A percentile compares a stretch with the other conserved stretches of the same genome.
These are phyloP conservation scores for Endothia cerciana DNA, from an alignment of 2,329 filamentous ascomycete genomes.

Conservation along the genomic window DNA sequence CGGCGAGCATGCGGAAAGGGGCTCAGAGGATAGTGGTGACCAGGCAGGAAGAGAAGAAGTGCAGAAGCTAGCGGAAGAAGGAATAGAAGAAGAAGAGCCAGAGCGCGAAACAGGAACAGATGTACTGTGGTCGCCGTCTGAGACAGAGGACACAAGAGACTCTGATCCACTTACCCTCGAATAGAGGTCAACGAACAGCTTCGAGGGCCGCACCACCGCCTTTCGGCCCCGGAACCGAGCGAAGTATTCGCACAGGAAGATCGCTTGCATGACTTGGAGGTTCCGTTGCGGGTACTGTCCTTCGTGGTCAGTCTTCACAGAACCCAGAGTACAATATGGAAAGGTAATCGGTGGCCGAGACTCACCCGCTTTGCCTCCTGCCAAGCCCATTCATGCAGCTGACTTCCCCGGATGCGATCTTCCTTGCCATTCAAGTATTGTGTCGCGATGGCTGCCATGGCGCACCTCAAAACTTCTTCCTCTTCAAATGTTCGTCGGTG, in stretches of 20 bases:
- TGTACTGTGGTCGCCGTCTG: constrained; percentile 38
- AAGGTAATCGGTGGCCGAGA: constrained; percentile 25
- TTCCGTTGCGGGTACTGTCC: constrained; percentile 52
- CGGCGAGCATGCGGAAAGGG: constrained; percentile 23
- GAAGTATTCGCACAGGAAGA: constrained; percentile 60
- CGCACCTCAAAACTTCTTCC: constrained; percentile 53
- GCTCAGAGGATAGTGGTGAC: constrained; percentile 23
- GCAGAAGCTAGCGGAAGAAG: constrained; percentile 20
- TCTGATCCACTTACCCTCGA: constrained; percentile 53
- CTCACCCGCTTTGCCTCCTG: constrained; percentile 55
- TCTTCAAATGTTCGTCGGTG: constrained; percentile 52
- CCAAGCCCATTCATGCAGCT: constrained; percentile 56
- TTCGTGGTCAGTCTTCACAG: constrained; percentile 25
- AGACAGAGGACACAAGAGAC: constrained; percentile 39
- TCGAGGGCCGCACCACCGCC: constrained; percentile 51
- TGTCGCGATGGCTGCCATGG: constrained; percentile 62
- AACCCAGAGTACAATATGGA: not conserved
- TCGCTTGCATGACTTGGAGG: constrained; percentile 55
- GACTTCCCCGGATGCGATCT: constrained; percentile 53
- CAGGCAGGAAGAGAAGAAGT: constrained; percentile 25
- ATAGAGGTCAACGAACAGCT: constrained; percentile 54
- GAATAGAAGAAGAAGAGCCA: constrained; percentile 33
- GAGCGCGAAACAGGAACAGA: constrained; percentile 31
- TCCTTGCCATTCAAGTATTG: constrained; percentile 54
- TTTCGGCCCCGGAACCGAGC: constrained; percentile 58